Evolutionary conservation across 2,329 filamentous ascomycete genomes (phyloP), one percentile per base, ranked within the genome.

Genomic region (Neobulgaria alba): DNA sequence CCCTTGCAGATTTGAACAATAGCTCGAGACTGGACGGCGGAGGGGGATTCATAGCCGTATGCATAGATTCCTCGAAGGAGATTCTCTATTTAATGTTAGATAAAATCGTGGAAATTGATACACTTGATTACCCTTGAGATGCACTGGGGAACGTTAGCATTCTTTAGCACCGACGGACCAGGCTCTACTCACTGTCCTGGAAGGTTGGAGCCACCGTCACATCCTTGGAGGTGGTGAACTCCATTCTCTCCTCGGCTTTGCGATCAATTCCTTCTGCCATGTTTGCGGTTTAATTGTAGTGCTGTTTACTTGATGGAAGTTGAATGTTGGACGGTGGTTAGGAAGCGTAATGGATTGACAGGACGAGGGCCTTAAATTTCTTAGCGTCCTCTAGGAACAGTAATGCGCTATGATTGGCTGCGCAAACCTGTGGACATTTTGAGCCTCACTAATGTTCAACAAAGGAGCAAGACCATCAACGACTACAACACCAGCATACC

Each of bases 1-100:
- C 92, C 92, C 68, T 96, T 96, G 78, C 92, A 98, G 59, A 98
- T 85, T 68, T 96, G 92, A 36, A 98, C 92, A 60, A 98, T 98
- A 39, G 92, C 92, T 60, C 92, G 86, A 53, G 90, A 95, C 69
- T 98, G 92, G 14, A 98, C 90, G 10, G 92, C 92, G 0, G 92
- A 98, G 10, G 92, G 92, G 2, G 92, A 95, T 63, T 98, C 92
- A 67, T 96, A 98, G 51, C 92, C 92, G 57, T 98, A 98, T 26
- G 92, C 92, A 62, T 98, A 98, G 61, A 98, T 90, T 50, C 92
- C 92, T 52, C 92, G 89, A 52, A 98, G 79, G 26, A 98, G 43
- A 39, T 53, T 47, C 33, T 52, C 90, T 78, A 31, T 38, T 40
- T 12, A n/a, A 30, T 36, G 10, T 44, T 34, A 45, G 38, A 26